Evolutionary conservation across 2,329 filamentous ascomycete species (phyloP).

Genomic region (Aspergillus neotritici): DNA sequence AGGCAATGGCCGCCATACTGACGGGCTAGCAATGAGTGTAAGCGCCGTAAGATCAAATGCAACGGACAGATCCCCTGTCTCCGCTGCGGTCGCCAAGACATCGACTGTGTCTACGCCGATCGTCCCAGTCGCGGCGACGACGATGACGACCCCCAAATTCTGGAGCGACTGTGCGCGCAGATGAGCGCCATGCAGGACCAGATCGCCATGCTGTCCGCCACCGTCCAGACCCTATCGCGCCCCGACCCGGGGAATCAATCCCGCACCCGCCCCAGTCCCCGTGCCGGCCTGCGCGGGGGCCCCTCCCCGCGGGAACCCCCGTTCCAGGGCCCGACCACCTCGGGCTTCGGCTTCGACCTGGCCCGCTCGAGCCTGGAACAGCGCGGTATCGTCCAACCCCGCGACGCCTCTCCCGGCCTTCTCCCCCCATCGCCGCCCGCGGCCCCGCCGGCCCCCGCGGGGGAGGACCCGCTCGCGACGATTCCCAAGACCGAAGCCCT

Average conservation of each 20-base stretch:
- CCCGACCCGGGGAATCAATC: constrained; percentile 3
- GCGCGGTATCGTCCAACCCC: constrained; percentile 69
- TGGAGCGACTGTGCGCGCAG: constrained; percentile 25
- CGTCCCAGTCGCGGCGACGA: constrained; percentile 67
- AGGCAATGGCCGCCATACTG: neutral
- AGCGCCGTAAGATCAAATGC: constrained; percentile 61
- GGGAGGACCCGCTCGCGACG: constrained; percentile 67
- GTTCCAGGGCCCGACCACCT: constrained; percentile 83
- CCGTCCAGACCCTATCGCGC: constrained; percentile 59
- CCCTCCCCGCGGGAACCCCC: constrained; percentile 43
- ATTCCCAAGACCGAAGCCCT: constrained; percentile 70
- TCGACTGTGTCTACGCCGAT: constrained; percentile 43
- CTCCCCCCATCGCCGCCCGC: constrained; percentile 18
- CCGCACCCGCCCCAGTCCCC: constrained; percentile 2
- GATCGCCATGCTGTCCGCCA: constrained; percentile 67
- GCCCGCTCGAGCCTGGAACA: constrained; percentile 78
- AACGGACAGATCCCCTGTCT: constrained; percentile 59
- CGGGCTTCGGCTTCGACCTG: constrained; percentile 74
- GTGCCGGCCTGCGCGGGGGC: constrained; percentile 14
- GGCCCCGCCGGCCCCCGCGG: constrained; percentile 19
- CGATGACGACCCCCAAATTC: neutral
- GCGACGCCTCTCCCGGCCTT: constrained; percentile 30
- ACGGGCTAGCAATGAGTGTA: constrained; percentile 52
- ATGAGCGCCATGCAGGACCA: constrained; percentile 53
- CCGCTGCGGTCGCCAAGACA: constrained; percentile 47